phyloP scores from a whole-genome alignment of 2,329 filamentous ascomycete species.

The Geosmithia putterillii region DNA sequence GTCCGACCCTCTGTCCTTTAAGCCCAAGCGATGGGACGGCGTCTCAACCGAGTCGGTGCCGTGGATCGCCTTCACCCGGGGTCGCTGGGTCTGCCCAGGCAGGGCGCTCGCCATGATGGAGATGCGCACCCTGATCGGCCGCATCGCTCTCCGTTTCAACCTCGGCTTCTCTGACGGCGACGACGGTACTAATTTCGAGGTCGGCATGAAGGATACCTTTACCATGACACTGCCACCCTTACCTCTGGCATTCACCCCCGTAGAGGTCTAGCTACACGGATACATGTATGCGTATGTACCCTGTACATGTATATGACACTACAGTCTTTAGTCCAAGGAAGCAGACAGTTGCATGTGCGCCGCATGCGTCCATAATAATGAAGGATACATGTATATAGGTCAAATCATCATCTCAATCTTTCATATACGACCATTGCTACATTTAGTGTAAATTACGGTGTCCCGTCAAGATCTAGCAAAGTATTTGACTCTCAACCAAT shows the following conservation, averaged over 20 bases:
- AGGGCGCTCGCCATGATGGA: conserved; percentile 4
- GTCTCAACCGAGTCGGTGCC: conserved; percentile 3
- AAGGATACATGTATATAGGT: not conserved
- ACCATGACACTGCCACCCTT: conserved; percentile 1
- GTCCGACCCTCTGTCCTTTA: conserved; percentile 1
- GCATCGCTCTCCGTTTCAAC: conserved; percentile 1
- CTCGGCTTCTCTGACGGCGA: not conserved
- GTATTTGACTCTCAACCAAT: not conserved
- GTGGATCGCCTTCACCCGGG: conserved; percentile 2
- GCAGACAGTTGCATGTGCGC: no score
- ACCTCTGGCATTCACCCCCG: not conserved
- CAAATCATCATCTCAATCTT: no score
- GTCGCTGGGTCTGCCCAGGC: conserved; percentile 2
- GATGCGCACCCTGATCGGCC: conserved; percentile 3
- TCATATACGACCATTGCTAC: no score
- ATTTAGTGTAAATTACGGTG: no score
- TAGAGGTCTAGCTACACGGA: not conserved
- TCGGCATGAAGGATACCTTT: not conserved
- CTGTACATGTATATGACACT: not conserved
- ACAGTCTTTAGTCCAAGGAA: no score
- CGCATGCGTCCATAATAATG: no score
- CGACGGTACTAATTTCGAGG: no score
- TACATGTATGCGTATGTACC: not conserved
- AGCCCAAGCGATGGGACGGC: conserved; percentile 2
- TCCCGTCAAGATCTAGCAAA: no score